A percentile compares a stretch with the other conserved stretches of the same genome.
These are phyloP conservation scores for Vickermania ingenoplastis DNA, from an alignment of 208 protist species.

Conservation along the genomic window DNA sequence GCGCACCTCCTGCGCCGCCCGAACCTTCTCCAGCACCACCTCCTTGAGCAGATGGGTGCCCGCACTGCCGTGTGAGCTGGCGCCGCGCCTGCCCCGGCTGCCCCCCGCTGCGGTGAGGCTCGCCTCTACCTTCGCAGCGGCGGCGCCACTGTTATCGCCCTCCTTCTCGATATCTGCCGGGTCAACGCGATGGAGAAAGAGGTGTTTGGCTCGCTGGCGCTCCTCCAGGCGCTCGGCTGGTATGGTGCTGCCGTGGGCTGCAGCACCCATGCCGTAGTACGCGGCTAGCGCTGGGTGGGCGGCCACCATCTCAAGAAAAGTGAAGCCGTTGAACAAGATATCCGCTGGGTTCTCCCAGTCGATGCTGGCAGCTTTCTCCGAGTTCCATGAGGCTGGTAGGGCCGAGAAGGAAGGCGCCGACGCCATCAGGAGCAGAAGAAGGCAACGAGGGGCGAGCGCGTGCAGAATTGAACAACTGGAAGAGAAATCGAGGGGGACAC, in stretches of 20 bases:
- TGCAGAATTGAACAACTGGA: too few relatives aligned
- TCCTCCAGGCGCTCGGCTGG: slow-evolving; percentile 1
- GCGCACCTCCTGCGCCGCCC: not conserved
- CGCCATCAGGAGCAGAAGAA: too few relatives aligned
- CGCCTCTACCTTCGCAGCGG: too few relatives aligned
- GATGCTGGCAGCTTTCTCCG: slow-evolving; percentile 70
- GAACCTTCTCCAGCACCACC: not conserved
- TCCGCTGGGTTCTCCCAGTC: slow-evolving; percentile 62
- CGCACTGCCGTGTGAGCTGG: slow-evolving; percentile 28
- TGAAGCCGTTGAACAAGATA: slow-evolving; percentile 58
- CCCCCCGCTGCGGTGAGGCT: too few relatives aligned
- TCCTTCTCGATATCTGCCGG: slow-evolving; percentile 5
- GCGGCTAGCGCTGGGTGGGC: slow-evolving; percentile 38
- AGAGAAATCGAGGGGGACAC: too few relatives aligned
- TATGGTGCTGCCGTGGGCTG: not conserved
- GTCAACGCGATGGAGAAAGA: slow-evolving; percentile 16
- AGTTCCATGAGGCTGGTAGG: slow-evolving; percentile 38
- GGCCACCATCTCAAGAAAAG: slow-evolving; percentile 56
- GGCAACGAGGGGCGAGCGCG: not conserved
- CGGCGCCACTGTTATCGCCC: too few relatives aligned
- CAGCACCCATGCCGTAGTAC: slow-evolving; percentile 13
- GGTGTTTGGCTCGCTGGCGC: slow-evolving; percentile 7
- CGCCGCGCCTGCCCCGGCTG: not conserved
- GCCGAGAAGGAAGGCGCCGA: slow-evolving; percentile 7
- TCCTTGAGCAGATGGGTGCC: slow-evolving; percentile 2